Base-by-base conservation (phyloP, 2,329 filamentous ascomycete species). In the Colletotrichum tropicicola region DNA sequence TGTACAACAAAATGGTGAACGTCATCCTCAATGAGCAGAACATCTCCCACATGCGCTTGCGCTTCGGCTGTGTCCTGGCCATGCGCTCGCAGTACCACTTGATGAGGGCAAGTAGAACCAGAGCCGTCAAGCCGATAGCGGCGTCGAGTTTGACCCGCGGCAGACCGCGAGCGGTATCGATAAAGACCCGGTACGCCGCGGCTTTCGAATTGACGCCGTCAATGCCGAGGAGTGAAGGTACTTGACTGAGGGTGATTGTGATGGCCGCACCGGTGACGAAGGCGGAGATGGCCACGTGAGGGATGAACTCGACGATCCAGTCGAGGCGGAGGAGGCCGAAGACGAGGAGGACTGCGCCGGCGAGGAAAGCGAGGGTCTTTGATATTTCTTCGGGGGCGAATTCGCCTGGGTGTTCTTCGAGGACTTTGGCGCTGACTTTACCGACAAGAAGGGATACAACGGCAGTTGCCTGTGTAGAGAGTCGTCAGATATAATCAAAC, bases 1-100 rank as follows among this genome's bases (percentile, higher is more conserved):
- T 92, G 75, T 92, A 94, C 2, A 94, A 82, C 21, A 94, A 75
- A 72, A 94, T 92, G 58, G 92, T 88, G 70, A 94, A 92, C 0
- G 88, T 91, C 27, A 92, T 89, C 10, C 92, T 87, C 6, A 94
- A 80, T 0, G 92, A 94, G n/a, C 88, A 90, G 35, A 88, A 74
- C 75, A 92, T 93, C 72, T 92, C 92, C 84, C 89, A 93, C 5
- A 87, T 72, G 75, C 91, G 91, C 63, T 85, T 85, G 49, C 80
- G 82, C 6, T 80, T 73, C 0, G 92, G 91, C 58, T 89, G 82
- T 64, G 84, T 86, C 72, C 81, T 84, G 17, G 89, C 90, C 74
- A 89, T 83, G 57, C 77, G 83, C 52, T 82, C 84, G 78, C 91
- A 93, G 47, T 79, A 57, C 44, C 53, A 56, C 48, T 68, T 68